Evolutionary conservation across 164 flowering plant species (phyloP), one percentile per base, ranked within the genome.

Genomic region (Nymphaea thermarum): DNA sequence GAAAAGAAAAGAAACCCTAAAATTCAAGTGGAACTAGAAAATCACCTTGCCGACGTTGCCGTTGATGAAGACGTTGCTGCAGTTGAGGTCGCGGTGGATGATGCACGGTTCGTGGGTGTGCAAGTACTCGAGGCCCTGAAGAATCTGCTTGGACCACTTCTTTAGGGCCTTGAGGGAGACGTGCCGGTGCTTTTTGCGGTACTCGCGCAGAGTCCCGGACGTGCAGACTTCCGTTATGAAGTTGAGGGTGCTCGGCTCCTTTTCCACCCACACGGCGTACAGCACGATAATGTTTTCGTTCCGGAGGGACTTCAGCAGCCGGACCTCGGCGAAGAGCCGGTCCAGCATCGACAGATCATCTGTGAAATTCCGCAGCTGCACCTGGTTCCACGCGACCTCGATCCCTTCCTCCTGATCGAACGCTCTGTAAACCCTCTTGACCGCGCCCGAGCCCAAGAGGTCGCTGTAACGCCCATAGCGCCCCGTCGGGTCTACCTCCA

Each of bases 321-420:
- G 57, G 44, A 85, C 82, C 71, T 88, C 91, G 0, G 86, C 76
- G 66, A 70, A 66, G 42, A 88, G 80, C n/a, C 89, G 72, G 10
- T 79, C 75, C 36, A 87, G 73, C 64, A 81, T 70, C 16, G 72
- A 60, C 3, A 76, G 75, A 69, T 87, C 89, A 4, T 79, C 75
- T 42, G 69, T 63, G 69, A 86, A 88, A 36, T 76, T 78, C 62
- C 75, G 65, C 51, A 91, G 76, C 15, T 66, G 59, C 4, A 89
- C 91, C 44, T 87, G 90, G 68, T 86, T 87, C 97, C 97, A 90
- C 0, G 97, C 97, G n/a, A 90, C 91, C 67, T 88, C 97, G 68
- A 76, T 84, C 2, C 92, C 97, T 76, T 88, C 94, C 67, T 82
- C 82, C 64, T 87, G 94, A 77, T 90, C 97, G 71, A 90, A 90